These are phyloP conservation scores for Phytopythium chamaehyphon DNA, from an alignment of 352 stramenopile species.

Conservation along the genomic window DNA sequence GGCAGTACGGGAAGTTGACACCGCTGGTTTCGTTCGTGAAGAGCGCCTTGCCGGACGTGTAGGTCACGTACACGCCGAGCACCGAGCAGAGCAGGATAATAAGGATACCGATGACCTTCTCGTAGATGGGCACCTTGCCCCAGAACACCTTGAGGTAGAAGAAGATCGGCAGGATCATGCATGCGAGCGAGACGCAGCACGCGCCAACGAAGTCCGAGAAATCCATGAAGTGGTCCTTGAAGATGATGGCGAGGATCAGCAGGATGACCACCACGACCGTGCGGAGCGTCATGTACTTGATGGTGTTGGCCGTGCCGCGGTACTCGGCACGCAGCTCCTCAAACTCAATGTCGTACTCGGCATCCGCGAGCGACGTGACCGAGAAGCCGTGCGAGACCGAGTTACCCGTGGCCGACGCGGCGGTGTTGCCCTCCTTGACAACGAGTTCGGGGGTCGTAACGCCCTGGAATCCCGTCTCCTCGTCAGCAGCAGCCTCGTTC, in stretches of 20 bases:
- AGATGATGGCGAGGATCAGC: constrained; percentile 44
- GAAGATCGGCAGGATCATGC: constrained; percentile 61
- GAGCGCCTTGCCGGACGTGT: constrained; percentile 37
- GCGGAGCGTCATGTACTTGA: constrained; percentile 41
- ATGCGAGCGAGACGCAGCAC: constrained; percentile 50
- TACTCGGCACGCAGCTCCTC: constrained; percentile 32
- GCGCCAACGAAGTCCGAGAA: constrained; percentile 69
- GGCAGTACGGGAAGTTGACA: constrained; percentile 56
- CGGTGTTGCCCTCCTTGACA: constrained; percentile 8
- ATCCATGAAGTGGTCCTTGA: constrained; percentile 65
- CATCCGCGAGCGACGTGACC: constrained; percentile 26
- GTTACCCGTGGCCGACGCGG: background rate
- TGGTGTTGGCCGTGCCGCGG: constrained; percentile 27
- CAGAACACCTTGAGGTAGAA: constrained; percentile 76
- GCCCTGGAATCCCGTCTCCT: constrained; percentile 23
- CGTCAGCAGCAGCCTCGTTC: constrained; percentile 3
- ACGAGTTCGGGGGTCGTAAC: constrained; percentile 19
- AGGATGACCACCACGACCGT: constrained; percentile 37
- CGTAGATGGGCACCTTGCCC: constrained; percentile 37
- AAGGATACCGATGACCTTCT: constrained; percentile 29
- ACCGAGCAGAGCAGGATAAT: constrained; percentile 30
- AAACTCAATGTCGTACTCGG: constrained; percentile 27
- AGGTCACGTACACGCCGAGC: constrained; percentile 38
- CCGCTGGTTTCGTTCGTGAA: constrained; percentile 30
- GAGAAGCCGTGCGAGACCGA: constrained; percentile 14